Percentiles rank a stretch among this genome's conserved stretches.
phyloP scores from a whole-genome alignment of 495 filamentous ascomycete genomes.

The Friedmanniomyces endolithicus region DNA sequence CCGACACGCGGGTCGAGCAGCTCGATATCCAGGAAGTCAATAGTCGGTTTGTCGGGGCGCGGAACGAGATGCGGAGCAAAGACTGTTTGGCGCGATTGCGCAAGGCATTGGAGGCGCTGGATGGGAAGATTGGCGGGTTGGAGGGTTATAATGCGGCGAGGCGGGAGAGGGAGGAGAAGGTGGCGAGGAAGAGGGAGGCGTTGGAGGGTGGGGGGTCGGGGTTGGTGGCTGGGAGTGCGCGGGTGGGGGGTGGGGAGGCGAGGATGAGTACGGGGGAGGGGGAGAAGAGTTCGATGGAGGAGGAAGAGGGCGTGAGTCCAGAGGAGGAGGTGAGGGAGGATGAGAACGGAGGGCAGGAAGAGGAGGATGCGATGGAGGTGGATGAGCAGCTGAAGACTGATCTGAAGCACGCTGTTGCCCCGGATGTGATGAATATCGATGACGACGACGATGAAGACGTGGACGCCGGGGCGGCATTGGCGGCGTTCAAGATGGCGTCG shows the following conservation, averaged over 20 bases:
- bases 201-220: neutral
- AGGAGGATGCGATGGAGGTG: constrained; percentile 5
- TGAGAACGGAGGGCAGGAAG: constrained; percentile 1
- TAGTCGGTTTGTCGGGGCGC: constrained; percentile 24
- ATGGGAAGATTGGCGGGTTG: constrained; percentile 9
- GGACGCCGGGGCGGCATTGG: constrained; percentile 4
- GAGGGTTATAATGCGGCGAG: constrained; percentile 10
- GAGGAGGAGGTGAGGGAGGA: neutral
- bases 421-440: constrained; percentile 9
- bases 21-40: constrained; percentile 44
- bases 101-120: constrained; percentile 10
- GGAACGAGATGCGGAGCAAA: neutral
- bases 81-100: constrained; percentile 3
- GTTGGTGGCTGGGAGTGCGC: constrained; percentile 4
- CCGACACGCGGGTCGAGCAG: constrained; percentile 41
- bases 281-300: neutral
- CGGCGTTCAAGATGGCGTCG: constrained; percentile 5
- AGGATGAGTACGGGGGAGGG: neutral
- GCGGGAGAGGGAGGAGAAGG: constrained; percentile 1
- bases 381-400: neutral
- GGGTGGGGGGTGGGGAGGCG: neutral
- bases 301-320: neutral
- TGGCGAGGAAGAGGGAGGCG: neutral
- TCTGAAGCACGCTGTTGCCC: neutral
- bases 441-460: constrained; percentile 2